Base-by-base conservation (phyloP, 2,329 filamentous ascomycete species). In the Clarireedia paspali region DNA sequence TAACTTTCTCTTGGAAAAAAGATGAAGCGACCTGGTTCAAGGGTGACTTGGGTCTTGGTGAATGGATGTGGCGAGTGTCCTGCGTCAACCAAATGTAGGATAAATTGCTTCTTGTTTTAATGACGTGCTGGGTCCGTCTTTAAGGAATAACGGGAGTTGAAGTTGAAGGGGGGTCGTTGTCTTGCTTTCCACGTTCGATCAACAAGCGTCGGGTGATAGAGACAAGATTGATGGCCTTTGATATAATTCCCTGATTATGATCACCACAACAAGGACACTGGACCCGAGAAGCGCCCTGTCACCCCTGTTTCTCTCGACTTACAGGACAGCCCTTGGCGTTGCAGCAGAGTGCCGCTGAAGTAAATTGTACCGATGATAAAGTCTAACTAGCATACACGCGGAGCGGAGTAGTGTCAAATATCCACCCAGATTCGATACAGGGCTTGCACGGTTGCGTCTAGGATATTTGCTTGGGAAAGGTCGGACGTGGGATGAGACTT, bases 181-280 rank as follows among this genome's bases (percentile, higher is more conserved):
- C 60, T 59, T 64, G 64, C 61, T 64, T 64, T 60, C 61, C 60
- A 64, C 59, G 62, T 65, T 66, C 62, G 63, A 64, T 66, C 64
- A 64, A 64, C 63, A 62, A 61, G 55, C 59, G 59, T 60, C 64
- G 65, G 66, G 55, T 64, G 63, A 66, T 67, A 62, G 64, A 46
- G 17, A 26, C 59, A 68, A 67, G 62, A 65, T 64, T 64, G 59
- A 46, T 63, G 60, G 63, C 57, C 55, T 48, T 62, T 57, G 59
- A 62, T 55, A 59, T 62, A 61, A 63, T 63, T 63, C 61, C 59
- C 56, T 63, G 54, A 56, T 58, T 64, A 64, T 63, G 63, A 65
- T 66, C 63, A 61, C 60, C 60, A 62, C 57, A 58, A 59, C 64
- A 63, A 64, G 64, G 64, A 59, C 60, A 63, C 52, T 63, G 54